phyloP scores from a whole-genome alignment of 2,329 filamentous ascomycete genomes.

The Ceratocystis huliohia region DNA sequence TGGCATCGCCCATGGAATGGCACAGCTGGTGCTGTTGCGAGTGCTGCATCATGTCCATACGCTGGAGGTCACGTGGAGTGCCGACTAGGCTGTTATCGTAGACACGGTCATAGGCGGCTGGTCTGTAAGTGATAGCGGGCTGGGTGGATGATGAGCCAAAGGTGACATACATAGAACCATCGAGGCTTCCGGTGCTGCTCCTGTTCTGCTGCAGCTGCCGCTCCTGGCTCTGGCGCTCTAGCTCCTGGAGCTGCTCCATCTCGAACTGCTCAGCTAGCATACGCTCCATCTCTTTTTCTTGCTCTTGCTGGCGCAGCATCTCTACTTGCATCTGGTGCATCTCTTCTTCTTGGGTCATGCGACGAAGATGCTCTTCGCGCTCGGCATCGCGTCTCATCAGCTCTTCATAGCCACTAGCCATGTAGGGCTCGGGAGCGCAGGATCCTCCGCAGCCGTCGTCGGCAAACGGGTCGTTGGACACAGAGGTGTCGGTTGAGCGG shows the following conservation, averaged over 20 bases:
- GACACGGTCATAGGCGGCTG: slow-evolving; percentile 19
- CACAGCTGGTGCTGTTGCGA: not conserved
- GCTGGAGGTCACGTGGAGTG: slow-evolving; percentile 7
- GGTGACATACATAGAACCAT: slow-evolving; percentile 29
- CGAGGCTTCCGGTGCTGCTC: slow-evolving; percentile 9
- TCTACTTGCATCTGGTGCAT: slow-evolving; percentile 2
- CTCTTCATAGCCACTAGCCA: slow-evolving; percentile 66
- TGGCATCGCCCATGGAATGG: slow-evolving; percentile 5
- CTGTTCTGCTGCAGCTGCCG: slow-evolving; percentile 24
- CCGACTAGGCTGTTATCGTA: slow-evolving; percentile 9
- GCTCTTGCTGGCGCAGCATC: slow-evolving; percentile 22
- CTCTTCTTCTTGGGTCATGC: slow-evolving; percentile 14
- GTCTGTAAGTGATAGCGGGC: slow-evolving; percentile 20
- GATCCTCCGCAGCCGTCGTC: slow-evolving; percentile 29
- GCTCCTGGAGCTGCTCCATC: slow-evolving; percentile 22
- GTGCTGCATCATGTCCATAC: slow-evolving; percentile 16
- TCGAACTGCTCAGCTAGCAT: not conserved
- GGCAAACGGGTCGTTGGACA: slow-evolving; percentile 11
- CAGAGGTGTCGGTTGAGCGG: slow-evolving; percentile 7
- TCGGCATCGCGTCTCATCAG: slow-evolving; percentile 53
- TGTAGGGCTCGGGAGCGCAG: slow-evolving; percentile 63
- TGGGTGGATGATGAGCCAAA: slow-evolving; percentile 24
- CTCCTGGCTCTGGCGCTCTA: slow-evolving; percentile 30
- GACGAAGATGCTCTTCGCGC: slow-evolving; percentile 16
- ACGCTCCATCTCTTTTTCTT: slow-evolving; percentile 29